Conservation (phyloP, 306 rosid species). For the Urtica urens region DNA sequence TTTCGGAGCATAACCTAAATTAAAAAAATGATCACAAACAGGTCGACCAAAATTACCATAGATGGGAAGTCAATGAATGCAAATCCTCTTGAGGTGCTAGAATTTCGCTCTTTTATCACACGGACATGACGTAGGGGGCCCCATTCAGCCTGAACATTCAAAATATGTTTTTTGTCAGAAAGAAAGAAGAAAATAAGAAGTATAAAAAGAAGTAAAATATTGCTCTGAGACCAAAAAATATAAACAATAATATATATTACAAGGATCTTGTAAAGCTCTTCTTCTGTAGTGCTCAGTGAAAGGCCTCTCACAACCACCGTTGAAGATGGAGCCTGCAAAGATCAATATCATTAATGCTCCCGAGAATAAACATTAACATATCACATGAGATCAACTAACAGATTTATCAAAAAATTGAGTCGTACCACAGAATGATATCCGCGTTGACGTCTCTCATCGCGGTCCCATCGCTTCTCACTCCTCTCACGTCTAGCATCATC, state of each 20-base stretch:
- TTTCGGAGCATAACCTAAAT: slow-evolving; percentile 12
- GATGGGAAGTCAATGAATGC: slow-evolving; percentile 96
- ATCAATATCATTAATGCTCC: slow-evolving; percentile 16
- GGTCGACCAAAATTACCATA: slow-evolving; percentile 44
- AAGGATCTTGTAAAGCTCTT: slow-evolving; percentile 92
- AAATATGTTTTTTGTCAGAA: slow-evolving; percentile 4
- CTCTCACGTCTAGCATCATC: slow-evolving; percentile 60
- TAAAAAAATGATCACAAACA: slow-evolving; percentile 9
- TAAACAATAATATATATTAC: slow-evolving; percentile 39
- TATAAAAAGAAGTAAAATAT: slow-evolving; percentile 6
- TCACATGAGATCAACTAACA: slow-evolving; percentile 15
- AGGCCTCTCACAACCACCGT: slow-evolving; percentile 97
- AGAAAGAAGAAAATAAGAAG: not conserved
- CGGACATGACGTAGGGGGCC: slow-evolving; percentile 98
- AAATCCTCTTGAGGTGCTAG: slow-evolving; percentile 94
- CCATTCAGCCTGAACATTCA: slow-evolving; percentile 78
- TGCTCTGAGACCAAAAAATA: slow-evolving; percentile 19
- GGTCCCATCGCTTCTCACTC: slow-evolving; percentile 68
- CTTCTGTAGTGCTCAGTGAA: slow-evolving; percentile 86
- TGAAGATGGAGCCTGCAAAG: slow-evolving; percentile 81
- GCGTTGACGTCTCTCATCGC: slow-evolving; percentile 64
- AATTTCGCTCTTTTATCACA: slow-evolving; percentile 88
- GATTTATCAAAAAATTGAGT: slow-evolving; percentile 2
- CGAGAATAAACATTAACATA: not conserved
- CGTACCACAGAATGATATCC: slow-evolving; percentile 73